Evolutionary conservation across 306 rosid genomes (phyloP).

Genomic region (Rosa multiflora): DNA sequence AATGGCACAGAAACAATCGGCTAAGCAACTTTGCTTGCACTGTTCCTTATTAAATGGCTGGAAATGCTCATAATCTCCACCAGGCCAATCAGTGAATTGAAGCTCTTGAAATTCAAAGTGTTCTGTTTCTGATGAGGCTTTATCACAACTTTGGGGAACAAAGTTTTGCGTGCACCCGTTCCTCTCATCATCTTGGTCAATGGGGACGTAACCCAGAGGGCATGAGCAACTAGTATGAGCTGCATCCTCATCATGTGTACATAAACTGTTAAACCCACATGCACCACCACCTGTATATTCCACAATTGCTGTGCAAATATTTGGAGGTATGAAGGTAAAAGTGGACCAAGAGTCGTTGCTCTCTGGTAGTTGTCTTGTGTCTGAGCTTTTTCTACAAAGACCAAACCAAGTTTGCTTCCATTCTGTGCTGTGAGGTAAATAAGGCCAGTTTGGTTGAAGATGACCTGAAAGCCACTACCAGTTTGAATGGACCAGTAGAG

Average conservation of each 20-base stretch:
- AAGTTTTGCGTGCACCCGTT: conserved; percentile 40
- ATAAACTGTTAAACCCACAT: conserved; percentile 37
- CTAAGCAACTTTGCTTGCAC: conserved; percentile 39
- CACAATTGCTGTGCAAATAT: conserved; percentile 13
- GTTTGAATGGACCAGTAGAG: conserved; percentile 29
- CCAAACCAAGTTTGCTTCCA: background rate
- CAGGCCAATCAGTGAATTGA: conserved; percentile 35
- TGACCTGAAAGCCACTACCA: background rate
- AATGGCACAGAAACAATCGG: conserved; percentile 30
- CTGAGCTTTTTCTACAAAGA: too few species aligned
- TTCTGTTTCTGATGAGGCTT: conserved; percentile 8
- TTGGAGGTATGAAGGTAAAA: conserved; percentile 15
- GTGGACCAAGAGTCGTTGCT: conserved; percentile 34
- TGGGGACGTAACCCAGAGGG: background rate
- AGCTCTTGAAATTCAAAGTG: conserved; percentile 20
- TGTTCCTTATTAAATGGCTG: conserved; percentile 23
- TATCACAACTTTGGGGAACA: conserved; percentile 33
- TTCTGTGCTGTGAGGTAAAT: background rate
- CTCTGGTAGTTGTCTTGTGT: conserved; percentile 24
- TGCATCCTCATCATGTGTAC: background rate
- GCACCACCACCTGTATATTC: background rate
- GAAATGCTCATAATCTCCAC: conserved; percentile 20
- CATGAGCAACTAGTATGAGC: background rate
- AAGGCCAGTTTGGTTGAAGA: conserved; percentile 33
- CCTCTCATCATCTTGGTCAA: conserved; percentile 34